Percentiles rank a stretch among this genome's conserved stretches.
phyloP scores from a whole-genome alignment of 2,329 filamentous ascomycete species.

The Calonectria fujianensis region DNA sequence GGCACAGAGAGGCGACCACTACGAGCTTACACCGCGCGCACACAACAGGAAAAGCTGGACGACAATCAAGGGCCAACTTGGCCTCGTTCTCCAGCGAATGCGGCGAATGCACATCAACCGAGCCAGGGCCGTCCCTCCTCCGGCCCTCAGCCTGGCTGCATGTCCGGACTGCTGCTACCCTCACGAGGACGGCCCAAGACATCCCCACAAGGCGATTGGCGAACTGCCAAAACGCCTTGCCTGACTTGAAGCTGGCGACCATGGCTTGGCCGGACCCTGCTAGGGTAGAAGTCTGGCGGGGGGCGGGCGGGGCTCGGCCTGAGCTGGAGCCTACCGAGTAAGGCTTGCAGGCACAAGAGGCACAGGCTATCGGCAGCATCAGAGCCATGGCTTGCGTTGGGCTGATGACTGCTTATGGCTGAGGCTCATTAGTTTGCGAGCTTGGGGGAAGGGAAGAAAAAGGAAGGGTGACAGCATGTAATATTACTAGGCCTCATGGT shows the following conservation, averaged over 20 bases:
- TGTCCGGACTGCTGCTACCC: background rate
- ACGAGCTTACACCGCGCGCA: background rate
- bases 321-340: slow-evolving; percentile 30
- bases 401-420: slow-evolving; percentile 39
- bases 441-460: slow-evolving; percentile 15
- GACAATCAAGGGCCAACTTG: background rate
- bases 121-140: slow-evolving; percentile 11
- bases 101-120: background rate
- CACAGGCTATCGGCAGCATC: slow-evolving; percentile 15
- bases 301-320: slow-evolving; percentile 47
- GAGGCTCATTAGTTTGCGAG: slow-evolving; percentile 22
- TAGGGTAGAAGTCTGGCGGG: slow-evolving; percentile 50
- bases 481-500: slow-evolving; percentile 28
- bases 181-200: slow-evolving; percentile 10
- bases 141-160: background rate
- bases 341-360: slow-evolving; percentile 22
- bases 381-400: slow-evolving; percentile 26
- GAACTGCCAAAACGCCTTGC: slow-evolving; percentile 42
- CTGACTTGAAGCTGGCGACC: slow-evolving; percentile 40
- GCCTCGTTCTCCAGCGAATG: background rate
- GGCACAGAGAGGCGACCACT: background rate
- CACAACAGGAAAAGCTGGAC: background rate
- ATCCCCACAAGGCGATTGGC: slow-evolving; percentile 37
- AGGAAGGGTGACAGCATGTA: slow-evolving; percentile 15
- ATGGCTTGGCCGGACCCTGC: slow-evolving; percentile 47